phyloP scores from a whole-genome alignment of 2,329 filamentous ascomycete genomes.

The Aspergillus texensis region DNA sequence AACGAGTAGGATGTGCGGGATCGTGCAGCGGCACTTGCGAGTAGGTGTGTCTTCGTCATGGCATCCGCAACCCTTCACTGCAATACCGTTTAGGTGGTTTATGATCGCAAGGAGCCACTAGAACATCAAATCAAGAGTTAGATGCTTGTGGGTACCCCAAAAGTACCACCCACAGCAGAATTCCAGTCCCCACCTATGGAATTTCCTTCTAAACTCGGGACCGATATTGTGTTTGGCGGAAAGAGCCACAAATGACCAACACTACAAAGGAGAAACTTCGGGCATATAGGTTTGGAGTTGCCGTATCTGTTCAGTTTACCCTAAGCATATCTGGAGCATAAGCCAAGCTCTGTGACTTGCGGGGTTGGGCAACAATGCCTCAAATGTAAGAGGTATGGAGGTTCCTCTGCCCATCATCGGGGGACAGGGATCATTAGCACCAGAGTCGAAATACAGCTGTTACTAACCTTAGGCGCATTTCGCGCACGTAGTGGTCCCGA shows the following conservation, averaged over 20 bases:
- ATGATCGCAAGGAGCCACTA: background rate
- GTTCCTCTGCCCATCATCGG: background rate
- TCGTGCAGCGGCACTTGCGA: background rate
- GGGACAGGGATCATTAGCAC: conserved; percentile 7
- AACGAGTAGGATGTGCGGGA: conserved; percentile 3
- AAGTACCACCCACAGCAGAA: background rate
- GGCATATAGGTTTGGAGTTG: background rate
- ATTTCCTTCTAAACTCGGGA: background rate
- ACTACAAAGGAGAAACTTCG: background rate
- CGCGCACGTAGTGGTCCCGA: conserved; percentile 6
- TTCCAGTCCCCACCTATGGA: background rate
- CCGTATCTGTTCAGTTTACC: background rate
- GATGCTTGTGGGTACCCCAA: conserved; percentile 6
- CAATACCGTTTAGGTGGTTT: conserved; percentile 1
- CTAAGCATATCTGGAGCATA: background rate
- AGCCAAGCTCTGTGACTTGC: conserved; percentile 16
- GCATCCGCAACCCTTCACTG: background rate
- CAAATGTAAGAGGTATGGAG: background rate
- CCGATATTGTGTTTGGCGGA: background rate
- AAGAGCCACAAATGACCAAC: background rate
- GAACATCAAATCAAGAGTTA: background rate
- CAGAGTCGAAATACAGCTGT: background rate
- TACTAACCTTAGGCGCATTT: conserved; percentile 15
- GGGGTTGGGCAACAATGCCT: conserved; percentile 27
- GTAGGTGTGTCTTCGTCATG: background rate